These are phyloP conservation scores for Penicillium mononematosum DNA, from an alignment of 495 filamentous ascomycete genomes.

Conservation along the genomic window DNA sequence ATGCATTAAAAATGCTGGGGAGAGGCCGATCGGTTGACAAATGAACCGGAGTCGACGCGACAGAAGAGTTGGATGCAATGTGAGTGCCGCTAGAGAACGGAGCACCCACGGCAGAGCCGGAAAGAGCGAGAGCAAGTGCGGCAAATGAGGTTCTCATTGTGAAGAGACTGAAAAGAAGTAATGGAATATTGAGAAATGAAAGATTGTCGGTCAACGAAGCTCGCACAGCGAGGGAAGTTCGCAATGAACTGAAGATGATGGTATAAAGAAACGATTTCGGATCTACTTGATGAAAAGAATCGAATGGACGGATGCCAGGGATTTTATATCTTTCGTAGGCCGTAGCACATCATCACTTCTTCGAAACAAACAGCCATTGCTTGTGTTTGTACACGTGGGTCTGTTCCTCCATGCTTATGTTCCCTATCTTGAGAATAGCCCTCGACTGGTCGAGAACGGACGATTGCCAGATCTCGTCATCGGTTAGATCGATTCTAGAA, in stretches of 20 bases:
- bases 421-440: background rate
- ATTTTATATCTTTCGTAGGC: constrained; percentile 18
- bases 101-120: constrained; percentile 18
- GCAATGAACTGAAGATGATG: background rate
- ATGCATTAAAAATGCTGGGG: constrained; percentile 11
- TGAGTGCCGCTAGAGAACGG: constrained; percentile 21
- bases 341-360: background rate
- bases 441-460: background rate
- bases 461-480: constrained; percentile 4
- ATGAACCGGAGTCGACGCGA: constrained; percentile 8
- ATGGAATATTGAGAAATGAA: background rate
- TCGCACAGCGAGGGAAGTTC: constrained; percentile 4
- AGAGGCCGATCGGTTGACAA: constrained; percentile 6
- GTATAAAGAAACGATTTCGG: constrained; percentile 7
- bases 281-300: constrained; percentile 16
- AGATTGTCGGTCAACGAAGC: constrained; percentile 6
- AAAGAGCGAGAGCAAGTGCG: constrained; percentile 19
- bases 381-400: constrained; percentile 1
- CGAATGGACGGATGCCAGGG: constrained; percentile 1
- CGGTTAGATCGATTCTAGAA: background rate
- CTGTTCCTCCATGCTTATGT: background rate
- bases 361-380: background rate
- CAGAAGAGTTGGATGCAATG: constrained; percentile 3
- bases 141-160: constrained; percentile 23
- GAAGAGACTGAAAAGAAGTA: constrained; percentile 3